phyloP scores from a whole-genome alignment of 2,329 filamentous ascomycete species.

The Cytospora piceicola region DNA sequence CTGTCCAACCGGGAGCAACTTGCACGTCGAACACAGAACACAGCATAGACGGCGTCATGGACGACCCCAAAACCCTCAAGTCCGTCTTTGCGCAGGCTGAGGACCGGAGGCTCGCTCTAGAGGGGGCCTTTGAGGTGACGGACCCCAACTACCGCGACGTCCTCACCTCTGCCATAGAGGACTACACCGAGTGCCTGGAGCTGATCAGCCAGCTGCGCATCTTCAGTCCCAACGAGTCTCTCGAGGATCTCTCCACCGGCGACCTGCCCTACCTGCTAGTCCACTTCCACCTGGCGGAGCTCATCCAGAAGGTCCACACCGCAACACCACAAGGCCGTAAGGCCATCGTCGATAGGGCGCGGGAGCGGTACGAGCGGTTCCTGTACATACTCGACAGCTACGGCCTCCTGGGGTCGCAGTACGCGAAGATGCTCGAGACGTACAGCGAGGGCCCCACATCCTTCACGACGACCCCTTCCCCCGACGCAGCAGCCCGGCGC shows the following conservation, averaged over 20 bases:
- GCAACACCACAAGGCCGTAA: slow-evolving; percentile 61
- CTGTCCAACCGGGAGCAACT: slow-evolving; percentile 12
- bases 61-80: slow-evolving; percentile 55
- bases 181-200: slow-evolving; percentile 73
- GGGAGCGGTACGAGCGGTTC: slow-evolving; percentile 77
- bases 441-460: slow-evolving; percentile 73
- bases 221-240: slow-evolving; percentile 87
- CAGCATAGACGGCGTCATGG: slow-evolving; percentile 36
- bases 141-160: slow-evolving; percentile 69
- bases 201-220: slow-evolving; percentile 73
- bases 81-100: slow-evolving; percentile 56
- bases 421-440: slow-evolving; percentile 71
- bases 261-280: slow-evolving; percentile 85
- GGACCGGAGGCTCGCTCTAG: slow-evolving; percentile 58
- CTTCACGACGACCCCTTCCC: slow-evolving; percentile 72
- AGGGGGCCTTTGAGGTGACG: slow-evolving; percentile 66
- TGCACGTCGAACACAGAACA: not conserved
- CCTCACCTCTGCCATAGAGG: slow-evolving; percentile 67
- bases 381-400: slow-evolving; percentile 79
- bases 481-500: slow-evolving; percentile 67
- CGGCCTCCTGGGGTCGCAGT: slow-evolving; percentile 65
- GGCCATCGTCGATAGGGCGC: slow-evolving; percentile 63
- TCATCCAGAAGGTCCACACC: slow-evolving; percentile 69
- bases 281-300: slow-evolving; percentile 77
- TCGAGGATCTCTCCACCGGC: slow-evolving; percentile 85